Evolutionary conservation across 2,329 filamentous ascomycete genomes (phyloP), one percentile per base, ranked within the genome.

Genomic region (Fusarium mundagurra): DNA sequence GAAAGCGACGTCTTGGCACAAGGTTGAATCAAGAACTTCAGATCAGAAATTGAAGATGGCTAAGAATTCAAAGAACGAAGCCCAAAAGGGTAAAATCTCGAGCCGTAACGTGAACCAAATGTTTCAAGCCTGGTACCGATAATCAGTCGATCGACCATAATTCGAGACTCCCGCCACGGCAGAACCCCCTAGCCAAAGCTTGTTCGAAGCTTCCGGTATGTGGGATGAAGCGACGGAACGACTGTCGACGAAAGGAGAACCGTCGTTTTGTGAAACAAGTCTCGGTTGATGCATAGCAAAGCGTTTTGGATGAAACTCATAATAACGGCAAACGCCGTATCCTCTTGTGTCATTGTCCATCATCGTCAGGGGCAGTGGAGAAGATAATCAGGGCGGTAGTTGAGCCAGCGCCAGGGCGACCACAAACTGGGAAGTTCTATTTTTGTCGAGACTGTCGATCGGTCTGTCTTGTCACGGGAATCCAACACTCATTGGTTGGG

Each of bases 341-440:
- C 41, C 54, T 33, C 48, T 54, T 60, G 38, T 53, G 57, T 58
- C 61, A 61, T 70, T 62, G 47, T 60, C 54, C 57, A 64, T 67
- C 72, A 76, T 76, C 71, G 74, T 76, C 74, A 76, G 74, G 74
- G 74, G 74, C 57, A 62, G 73, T 73, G 74, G 74, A 64, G 74
- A 70, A 60, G 68, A 74, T 75, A 65, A 62, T 76, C 74, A 75
- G 74, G 71, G 72, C 72, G 61, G 61, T 39, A 74, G 61, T 73
- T 71, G 45, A 67, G 53, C 51, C 51, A 60, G 64, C 41, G 33
- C 50, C 50, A 59, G 29, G 29, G 34, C 41, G 34, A 60, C 34
- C 53, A 57, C 39, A 50, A 47, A 54, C 50, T 43, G 39, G 55
- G 47, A 41, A 55, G 44, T 62, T 76, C 74, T 76, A 76, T 76